Conservation (phyloP, 2,329 filamentous ascomycete genomes). For the Clarireedia hainanense region DNA sequence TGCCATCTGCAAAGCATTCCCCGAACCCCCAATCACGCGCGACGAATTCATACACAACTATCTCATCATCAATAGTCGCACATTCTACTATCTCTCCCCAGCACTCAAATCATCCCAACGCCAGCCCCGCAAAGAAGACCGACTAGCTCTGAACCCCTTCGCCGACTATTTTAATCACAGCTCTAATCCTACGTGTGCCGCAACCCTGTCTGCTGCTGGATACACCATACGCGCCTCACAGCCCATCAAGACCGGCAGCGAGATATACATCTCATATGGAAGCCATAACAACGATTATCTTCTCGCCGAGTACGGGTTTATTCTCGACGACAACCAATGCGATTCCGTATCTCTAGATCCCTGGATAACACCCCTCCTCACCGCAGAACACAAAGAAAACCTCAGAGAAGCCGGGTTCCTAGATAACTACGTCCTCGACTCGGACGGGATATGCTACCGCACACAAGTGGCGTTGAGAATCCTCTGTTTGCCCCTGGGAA, state of each 20-base stretch:
- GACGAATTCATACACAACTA: conserved; percentile 46
- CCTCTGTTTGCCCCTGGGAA: conserved; percentile 28
- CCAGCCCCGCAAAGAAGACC: conserved; percentile 41
- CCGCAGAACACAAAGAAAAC: conserved; percentile 27
- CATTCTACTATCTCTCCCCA: conserved; percentile 45
- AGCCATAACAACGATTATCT: conserved; percentile 65
- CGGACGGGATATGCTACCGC: conserved; percentile 43
- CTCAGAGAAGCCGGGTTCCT: conserved; percentile 42
- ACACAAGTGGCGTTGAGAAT: conserved; percentile 46
- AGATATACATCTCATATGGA: conserved; percentile 64
- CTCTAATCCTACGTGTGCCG: conserved; percentile 31
- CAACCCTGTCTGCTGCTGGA: conserved; percentile 40
- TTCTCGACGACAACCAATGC: conserved; percentile 25
- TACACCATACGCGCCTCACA: conserved; percentile 48
- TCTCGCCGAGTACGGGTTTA: conserved; percentile 52
- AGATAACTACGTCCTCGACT: conserved; percentile 44
- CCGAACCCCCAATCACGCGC: conserved; percentile 28
- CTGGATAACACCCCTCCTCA: conserved; percentile 22
- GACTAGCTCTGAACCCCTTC: conserved; percentile 63
- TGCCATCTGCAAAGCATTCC: conserved; percentile 34
- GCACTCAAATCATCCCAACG: conserved; percentile 31
- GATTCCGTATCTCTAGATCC: conserved; percentile 27
- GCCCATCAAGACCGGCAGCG: conserved; percentile 48
- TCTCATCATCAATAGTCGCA: conserved; percentile 54
- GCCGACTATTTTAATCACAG: conserved; percentile 63